A percentile compares a stretch with the other conserved stretches of the same genome.
phyloP scores from a whole-genome alignment of 163 green algal species.

The Scenedesmus sp. region DNA sequence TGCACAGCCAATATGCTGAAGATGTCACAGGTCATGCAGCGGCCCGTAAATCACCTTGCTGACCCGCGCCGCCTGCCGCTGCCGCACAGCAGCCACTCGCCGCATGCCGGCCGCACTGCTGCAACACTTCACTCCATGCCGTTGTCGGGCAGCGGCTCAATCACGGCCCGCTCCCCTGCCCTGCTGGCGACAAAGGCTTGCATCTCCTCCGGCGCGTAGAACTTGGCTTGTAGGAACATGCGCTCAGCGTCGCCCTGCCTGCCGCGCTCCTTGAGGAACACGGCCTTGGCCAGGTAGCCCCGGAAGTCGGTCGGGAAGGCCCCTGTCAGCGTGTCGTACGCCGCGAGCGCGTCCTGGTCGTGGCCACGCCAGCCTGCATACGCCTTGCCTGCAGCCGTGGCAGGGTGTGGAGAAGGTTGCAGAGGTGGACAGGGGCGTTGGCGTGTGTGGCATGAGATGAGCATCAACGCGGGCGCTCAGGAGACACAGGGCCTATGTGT shows the following conservation, averaged over 20 bases:
- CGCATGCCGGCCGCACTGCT: no score
- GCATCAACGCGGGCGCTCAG: no score
- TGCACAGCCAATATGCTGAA: no score
- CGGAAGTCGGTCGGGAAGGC: slow-evolving; percentile 57
- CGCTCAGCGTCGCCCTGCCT: slow-evolving; percentile 71
- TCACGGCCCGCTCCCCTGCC: slow-evolving; percentile 49
- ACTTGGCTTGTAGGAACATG: slow-evolving; percentile 69
- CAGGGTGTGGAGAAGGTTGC: background rate
- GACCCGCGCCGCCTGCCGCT: no score
- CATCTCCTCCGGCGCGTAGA: slow-evolving; percentile 67
- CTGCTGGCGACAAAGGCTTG: slow-evolving; percentile 64
- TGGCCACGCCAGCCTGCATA: slow-evolving; percentile 74
- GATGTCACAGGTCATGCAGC: no score
- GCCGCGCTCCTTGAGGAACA: slow-evolving; percentile 73
- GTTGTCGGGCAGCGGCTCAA: slow-evolving; percentile 57
- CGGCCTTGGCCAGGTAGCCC: slow-evolving; percentile 75
- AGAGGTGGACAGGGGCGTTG: no score
- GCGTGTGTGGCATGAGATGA: no score
- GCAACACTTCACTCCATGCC: slow-evolving; percentile 34
- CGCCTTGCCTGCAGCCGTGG: slow-evolving; percentile 69
- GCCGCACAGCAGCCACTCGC: no score
- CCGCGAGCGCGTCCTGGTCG: slow-evolving; percentile 69
- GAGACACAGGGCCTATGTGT: no score
- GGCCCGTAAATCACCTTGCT: no score
- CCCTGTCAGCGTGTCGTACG: slow-evolving; percentile 63